These are phyloP conservation scores for Dalbergia cultrata DNA, from an alignment of 306 rosid genomes.

Conservation along the genomic window DNA sequence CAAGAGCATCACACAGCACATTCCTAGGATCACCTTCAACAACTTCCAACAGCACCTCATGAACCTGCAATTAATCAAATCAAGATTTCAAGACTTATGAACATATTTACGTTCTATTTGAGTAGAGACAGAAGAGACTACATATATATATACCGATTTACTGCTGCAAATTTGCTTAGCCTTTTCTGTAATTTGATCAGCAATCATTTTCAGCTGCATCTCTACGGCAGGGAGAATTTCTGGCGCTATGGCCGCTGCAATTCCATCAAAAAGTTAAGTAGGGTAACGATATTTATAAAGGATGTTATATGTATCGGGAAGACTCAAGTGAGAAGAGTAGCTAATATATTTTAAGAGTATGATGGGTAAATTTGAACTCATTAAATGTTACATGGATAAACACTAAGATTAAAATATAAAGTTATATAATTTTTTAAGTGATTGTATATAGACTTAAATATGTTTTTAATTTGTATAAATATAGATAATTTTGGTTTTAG, in stretches of 20 bases:
- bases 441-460: too few species aligned
- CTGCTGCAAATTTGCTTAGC: conserved; percentile 56
- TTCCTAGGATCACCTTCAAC: conserved; percentile 70
- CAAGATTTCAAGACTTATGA: background rate
- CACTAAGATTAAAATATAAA: too few species aligned
- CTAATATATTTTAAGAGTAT: too few species aligned
- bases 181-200: conserved; percentile 49
- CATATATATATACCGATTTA: conserved; percentile 51
- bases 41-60: conserved; percentile 52
- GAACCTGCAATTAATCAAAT: conserved; percentile 40
- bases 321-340: too few species aligned
- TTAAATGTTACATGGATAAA: too few species aligned
- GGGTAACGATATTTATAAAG: too few species aligned
- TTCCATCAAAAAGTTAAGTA: background rate
- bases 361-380: too few species aligned
- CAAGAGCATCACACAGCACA: conserved; percentile 64
- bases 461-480: too few species aligned
- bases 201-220: conserved; percentile 52
- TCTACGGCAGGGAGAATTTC: conserved; percentile 48
- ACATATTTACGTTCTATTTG: too few species aligned
- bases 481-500: too few species aligned
- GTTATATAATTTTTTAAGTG: too few species aligned
- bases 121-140: background rate
- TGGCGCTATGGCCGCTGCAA: conserved; percentile 41
- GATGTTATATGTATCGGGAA: too few species aligned